phyloP scores from a whole-genome alignment of 305 asterid species.

The Fraxinus sp. region DNA sequence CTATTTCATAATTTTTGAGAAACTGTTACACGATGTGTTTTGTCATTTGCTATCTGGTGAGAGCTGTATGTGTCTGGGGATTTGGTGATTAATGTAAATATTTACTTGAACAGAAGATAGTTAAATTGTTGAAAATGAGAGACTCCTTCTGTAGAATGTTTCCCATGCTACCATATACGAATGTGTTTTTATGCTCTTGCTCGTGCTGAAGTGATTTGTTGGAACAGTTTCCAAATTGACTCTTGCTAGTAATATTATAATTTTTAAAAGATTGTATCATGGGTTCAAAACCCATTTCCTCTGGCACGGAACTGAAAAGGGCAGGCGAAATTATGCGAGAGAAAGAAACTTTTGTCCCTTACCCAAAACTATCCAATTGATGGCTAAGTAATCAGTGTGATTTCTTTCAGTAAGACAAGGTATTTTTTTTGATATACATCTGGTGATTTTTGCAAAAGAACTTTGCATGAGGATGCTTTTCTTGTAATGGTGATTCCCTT shows the following conservation, averaged over 20 bases:
- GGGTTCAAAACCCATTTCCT: neutral
- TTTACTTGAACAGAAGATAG: neutral
- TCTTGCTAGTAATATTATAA: neutral
- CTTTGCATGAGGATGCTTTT: neutral
- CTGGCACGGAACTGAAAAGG: neutral
- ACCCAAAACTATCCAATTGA: neutral
- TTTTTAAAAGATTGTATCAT: neutral
- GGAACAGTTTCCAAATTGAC: neutral
- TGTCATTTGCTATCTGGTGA: neutral
- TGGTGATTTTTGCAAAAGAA: neutral
- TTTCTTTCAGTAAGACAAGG: neutral
- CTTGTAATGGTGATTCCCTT: neutral
- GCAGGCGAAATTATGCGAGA: neutral
- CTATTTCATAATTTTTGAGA: neutral
- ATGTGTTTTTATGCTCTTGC: neutral
- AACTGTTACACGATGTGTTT: neutral
- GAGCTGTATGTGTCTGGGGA: neutral
- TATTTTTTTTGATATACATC: neutral
- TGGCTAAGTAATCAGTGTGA: neutral
- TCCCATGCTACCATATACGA: neutral
- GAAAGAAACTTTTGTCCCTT: neutral
- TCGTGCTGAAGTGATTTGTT: neutral
- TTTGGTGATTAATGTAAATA: neutral
- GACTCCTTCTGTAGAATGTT: neutral
- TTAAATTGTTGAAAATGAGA: neutral